Base-by-base conservation (phyloP, 2,329 filamentous ascomycete genomes). In the Orbilia blumenaviensis region DNA sequence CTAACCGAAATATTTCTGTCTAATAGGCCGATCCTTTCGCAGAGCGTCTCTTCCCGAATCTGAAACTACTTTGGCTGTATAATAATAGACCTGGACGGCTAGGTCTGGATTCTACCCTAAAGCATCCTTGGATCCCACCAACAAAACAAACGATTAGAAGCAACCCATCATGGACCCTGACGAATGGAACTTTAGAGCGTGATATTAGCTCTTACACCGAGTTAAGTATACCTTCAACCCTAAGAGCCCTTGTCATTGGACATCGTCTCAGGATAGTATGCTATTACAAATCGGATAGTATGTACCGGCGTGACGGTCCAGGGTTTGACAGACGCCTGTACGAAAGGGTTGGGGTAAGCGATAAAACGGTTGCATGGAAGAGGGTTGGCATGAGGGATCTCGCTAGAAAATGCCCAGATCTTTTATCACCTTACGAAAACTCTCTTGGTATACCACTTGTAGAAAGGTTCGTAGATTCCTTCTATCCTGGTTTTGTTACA, bases 21-120 rank as follows among this genome's bases (percentile, higher is more conserved):
- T 21, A 71, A 58, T 3, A 56, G n/a, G n/a, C n/a, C 16, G 68
- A 73, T 18, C 68, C 68, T 5, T 73, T 73, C n/a, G 38, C 32
- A 46, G 23, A 9, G 5, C 6, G 12, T 9, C 50, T 16, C 4
- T 73, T 73, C 41, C 61, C 48, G 10, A 18, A 10, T 3, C 21
- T 66, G n/a, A 50, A 34, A 25, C 34, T 73, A 10, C 32, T 73
- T 4, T 66, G 68, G 68, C 12, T 61, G 0, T 56, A 52, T 12
- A 71, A 63, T 52, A 54, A 16, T 27, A 44, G 41, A n/a, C 10
- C 44, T 0, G 9, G 21, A 4, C 14, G 8, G 10, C n/a, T 10
- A 12, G 3, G 3, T 3, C 36, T 10, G 21, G 50, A 66, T 14
- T 32, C 7, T n/a, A 34, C 41, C 12, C 68, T 61, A 2, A n/a